These are phyloP conservation scores for Rutstroemia sp. DNA, from an alignment of 2,329 filamentous ascomycete genomes.

Conservation along the genomic window DNA sequence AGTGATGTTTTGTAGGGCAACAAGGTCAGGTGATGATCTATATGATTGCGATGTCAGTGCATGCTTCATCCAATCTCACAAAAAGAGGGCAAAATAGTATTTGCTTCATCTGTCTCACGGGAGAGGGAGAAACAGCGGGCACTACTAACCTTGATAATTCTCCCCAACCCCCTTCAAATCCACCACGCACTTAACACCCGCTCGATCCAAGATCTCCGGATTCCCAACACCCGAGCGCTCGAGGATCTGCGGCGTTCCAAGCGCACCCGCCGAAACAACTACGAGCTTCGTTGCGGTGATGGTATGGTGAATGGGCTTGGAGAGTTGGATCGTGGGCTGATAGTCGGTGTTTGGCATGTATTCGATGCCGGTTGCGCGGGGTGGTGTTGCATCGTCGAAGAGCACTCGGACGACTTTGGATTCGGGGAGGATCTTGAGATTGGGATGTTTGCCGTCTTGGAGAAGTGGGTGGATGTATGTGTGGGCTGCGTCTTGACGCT, in stretches of 20 bases:
- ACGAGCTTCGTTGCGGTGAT: constrained; percentile 50
- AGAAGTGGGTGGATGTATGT: constrained; percentile 47
- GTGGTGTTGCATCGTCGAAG: constrained; percentile 40
- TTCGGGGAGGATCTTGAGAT: constrained; percentile 52
- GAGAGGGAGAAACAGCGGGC: background rate
- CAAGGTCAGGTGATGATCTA: constrained; percentile 44
- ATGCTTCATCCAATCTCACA: background rate
- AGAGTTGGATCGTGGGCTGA: constrained; percentile 28
- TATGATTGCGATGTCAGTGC: too few relatives aligned
- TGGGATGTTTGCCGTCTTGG: constrained; percentile 42
- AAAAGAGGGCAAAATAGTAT: too few relatives aligned
- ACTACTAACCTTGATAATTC: constrained; percentile 38
- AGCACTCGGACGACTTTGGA: constrained; percentile 48
- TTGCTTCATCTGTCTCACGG: background rate
- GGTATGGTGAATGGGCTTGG: constrained; percentile 27
- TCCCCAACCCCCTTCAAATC: constrained; percentile 46
- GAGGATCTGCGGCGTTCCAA: constrained; percentile 38
- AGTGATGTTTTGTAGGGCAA: constrained; percentile 45
- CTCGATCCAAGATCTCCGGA: constrained; percentile 38
- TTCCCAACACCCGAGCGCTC: constrained; percentile 57
- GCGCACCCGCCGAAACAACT: constrained; percentile 35
- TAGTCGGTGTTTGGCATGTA: constrained; percentile 43
- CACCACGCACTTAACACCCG: constrained; percentile 39
- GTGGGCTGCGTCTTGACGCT: constrained; percentile 51
- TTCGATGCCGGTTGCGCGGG: constrained; percentile 50